Evolutionary conservation across 192 early-diverging fungal species (phyloP).

Genomic region (Dissophora globulifera): DNA sequence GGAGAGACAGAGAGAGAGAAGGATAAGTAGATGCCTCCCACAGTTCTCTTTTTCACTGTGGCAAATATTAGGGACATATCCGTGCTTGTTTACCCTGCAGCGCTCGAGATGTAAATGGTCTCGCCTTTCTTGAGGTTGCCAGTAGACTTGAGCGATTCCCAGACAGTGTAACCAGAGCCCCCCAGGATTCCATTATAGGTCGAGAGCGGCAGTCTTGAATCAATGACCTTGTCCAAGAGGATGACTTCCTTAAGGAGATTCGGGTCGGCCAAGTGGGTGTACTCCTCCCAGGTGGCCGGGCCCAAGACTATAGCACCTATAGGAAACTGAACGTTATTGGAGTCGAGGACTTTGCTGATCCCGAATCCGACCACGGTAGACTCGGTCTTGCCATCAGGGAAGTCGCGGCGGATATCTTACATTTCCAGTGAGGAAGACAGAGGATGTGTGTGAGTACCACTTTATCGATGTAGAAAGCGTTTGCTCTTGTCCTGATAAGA

Average conservation of each 20-base stretch:
- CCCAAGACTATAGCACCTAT: conserved; percentile 70
- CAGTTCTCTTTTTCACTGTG: too few species aligned
- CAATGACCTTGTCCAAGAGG: conserved; percentile 80
- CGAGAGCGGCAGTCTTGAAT: conserved; percentile 13
- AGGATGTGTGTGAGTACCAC: too few species aligned
- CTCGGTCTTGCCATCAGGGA: conserved; percentile 13
- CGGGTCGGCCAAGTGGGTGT: conserved; percentile 51
- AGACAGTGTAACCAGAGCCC: conserved; percentile 25
- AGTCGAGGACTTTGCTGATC: conserved; percentile 75
- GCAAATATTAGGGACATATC: too few species aligned
- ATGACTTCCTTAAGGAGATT: conserved; percentile 57
- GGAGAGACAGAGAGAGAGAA: background rate
- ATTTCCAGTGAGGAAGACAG: too few species aligned
- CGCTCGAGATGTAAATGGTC: conserved; percentile 78
- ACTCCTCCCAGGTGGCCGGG: conserved; percentile 59
- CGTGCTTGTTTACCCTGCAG: conserved; percentile 76
- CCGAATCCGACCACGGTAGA: conserved; percentile 68
- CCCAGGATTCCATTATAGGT: conserved; percentile 32
- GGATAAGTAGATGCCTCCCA: too few species aligned
- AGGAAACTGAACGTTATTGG: conserved; percentile 63
- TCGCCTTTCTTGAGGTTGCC: conserved; percentile 85
- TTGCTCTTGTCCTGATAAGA: too few species aligned
- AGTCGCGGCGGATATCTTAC: conserved; percentile 47
- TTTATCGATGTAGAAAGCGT: too few species aligned
- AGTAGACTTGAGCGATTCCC: conserved; percentile 63